These are phyloP conservation scores for Ophiostoma fasciatum DNA, from an alignment of 2,329 filamentous ascomycete genomes.

Conservation along the genomic window DNA sequence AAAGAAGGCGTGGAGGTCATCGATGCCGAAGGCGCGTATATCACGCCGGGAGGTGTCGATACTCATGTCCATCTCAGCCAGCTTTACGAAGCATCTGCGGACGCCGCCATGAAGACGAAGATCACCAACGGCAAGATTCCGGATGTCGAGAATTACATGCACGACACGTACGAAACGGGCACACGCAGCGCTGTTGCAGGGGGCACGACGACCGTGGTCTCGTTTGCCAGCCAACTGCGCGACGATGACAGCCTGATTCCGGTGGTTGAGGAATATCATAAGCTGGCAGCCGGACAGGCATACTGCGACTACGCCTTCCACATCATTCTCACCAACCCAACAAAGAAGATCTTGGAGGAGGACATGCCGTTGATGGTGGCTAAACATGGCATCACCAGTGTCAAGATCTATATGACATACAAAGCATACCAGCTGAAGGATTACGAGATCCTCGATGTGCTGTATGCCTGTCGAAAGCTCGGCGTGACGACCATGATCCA, in stretches of 20 bases:
- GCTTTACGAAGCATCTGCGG: too few relatives aligned
- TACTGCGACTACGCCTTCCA: slow-evolving; percentile 45
- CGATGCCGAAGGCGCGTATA: slow-evolving; percentile 28
- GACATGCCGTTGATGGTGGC: slow-evolving; percentile 25
- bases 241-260: slow-evolving; percentile 35
- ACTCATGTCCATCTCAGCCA: too few relatives aligned
- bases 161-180: slow-evolving; percentile 25
- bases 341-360: slow-evolving; percentile 23
- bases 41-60: slow-evolving; percentile 27
- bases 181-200: slow-evolving; percentile 39
- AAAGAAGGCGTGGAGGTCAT: slow-evolving; percentile 24
- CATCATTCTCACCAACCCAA: slow-evolving; percentile 32
- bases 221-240: slow-evolving; percentile 39
- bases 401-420: slow-evolving; percentile 40
- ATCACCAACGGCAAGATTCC: slow-evolving; percentile 15
- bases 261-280: slow-evolving; percentile 57
- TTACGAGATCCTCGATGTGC: slow-evolving; percentile 32
- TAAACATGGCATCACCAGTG: slow-evolving; percentile 27
- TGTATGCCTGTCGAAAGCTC: slow-evolving; percentile 30
- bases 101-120: too few relatives aligned
- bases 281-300: slow-evolving; percentile 44
- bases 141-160: too few relatives aligned
- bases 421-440: slow-evolving; percentile 32
- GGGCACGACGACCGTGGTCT: slow-evolving; percentile 41
- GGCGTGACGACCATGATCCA: slow-evolving; percentile 43